phyloP scores from a whole-genome alignment of 2,329 filamentous ascomycete genomes.

The Thyridium curvatum region DNA sequence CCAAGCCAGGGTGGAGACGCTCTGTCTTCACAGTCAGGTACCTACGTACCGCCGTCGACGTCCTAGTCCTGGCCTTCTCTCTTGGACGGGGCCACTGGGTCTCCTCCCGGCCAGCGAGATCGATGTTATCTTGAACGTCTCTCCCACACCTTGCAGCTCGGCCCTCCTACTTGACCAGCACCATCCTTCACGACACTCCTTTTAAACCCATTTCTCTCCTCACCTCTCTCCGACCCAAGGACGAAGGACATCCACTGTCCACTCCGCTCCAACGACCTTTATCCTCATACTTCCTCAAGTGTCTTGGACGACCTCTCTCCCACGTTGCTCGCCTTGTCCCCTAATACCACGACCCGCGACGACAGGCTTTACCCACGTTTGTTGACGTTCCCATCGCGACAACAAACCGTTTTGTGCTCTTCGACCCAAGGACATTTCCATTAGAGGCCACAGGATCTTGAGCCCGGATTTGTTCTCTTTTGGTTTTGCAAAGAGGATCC shows the following conservation, averaged over 20 bases:
- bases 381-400: no score
- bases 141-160: slow-evolving; percentile 4
- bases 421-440: slow-evolving; percentile 1
- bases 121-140: slow-evolving; percentile 4
- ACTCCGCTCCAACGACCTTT: neutral
- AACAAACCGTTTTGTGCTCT: neutral
- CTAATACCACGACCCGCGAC: slow-evolving; percentile 6
- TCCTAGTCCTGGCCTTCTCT: no score
- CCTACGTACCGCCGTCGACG: no score
- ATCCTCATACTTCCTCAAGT: slow-evolving; percentile 6
- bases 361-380: slow-evolving; percentile 3
- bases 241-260: slow-evolving; percentile 1
- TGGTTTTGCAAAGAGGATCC: slow-evolving; percentile 10
- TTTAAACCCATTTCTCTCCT: slow-evolving; percentile 15
- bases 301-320: slow-evolving; percentile 6
- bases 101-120: neutral
- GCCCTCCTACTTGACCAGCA: slow-evolving; percentile 3
- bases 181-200: slow-evolving; percentile 29
- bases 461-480: slow-evolving; percentile 10
- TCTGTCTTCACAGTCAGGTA: no score
- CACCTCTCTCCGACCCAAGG: slow-evolving; percentile 10
- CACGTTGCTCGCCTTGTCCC: slow-evolving; percentile 2
- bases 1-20: no score
- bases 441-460: neutral
- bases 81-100: no score